A percentile compares a stretch with the other conserved stretches of the same genome.
phyloP scores from a whole-genome alignment of 2,329 filamentous ascomycete genomes.

The Cladosporium austrohemisphaericum region DNA sequence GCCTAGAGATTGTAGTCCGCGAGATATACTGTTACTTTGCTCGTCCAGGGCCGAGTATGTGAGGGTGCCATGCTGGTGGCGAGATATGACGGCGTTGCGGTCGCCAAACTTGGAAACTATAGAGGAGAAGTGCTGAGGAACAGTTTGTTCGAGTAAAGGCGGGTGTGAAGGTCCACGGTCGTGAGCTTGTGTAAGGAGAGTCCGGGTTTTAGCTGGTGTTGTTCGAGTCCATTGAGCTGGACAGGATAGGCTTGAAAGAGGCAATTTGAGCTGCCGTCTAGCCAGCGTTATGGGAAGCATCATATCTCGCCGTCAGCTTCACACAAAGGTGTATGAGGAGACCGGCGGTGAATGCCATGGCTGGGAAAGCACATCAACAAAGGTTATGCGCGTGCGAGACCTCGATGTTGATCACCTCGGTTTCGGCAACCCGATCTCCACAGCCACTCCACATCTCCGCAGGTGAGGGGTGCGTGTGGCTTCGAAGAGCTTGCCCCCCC shows the following conservation, averaged over 20 bases:
- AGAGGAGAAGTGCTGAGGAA: slow-evolving; percentile 67
- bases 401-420: slow-evolving; percentile 5
- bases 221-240: too few relatives aligned
- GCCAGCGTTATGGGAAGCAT: slow-evolving; percentile 1
- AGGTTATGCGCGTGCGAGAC: neutral
- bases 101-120: slow-evolving; percentile 64
- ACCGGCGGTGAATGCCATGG: slow-evolving; percentile 2
- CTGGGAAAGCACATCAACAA: neutral
- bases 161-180: slow-evolving; percentile 49
- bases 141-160: slow-evolving; percentile 62
- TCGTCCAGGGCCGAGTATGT: slow-evolving; percentile 74
- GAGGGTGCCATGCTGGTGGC: slow-evolving; percentile 60
- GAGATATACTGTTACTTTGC: slow-evolving; percentile 71
- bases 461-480: too few relatives aligned
- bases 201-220: neutral
- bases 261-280: neutral
- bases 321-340: neutral
- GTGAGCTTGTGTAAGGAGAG: slow-evolving; percentile 28
- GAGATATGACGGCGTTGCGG: slow-evolving; percentile 57
- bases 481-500: too few relatives aligned
- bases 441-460: neutral
- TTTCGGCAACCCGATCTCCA: neutral
- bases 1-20: slow-evolving; percentile 63
- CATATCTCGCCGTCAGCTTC: neutral
- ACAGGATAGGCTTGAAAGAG: neutral